A percentile compares a stretch with the other conserved stretches of the same genome.
Conservation (phyloP, 208 protist genomes). For the Herpetomonas samuelpessoai region DNA sequence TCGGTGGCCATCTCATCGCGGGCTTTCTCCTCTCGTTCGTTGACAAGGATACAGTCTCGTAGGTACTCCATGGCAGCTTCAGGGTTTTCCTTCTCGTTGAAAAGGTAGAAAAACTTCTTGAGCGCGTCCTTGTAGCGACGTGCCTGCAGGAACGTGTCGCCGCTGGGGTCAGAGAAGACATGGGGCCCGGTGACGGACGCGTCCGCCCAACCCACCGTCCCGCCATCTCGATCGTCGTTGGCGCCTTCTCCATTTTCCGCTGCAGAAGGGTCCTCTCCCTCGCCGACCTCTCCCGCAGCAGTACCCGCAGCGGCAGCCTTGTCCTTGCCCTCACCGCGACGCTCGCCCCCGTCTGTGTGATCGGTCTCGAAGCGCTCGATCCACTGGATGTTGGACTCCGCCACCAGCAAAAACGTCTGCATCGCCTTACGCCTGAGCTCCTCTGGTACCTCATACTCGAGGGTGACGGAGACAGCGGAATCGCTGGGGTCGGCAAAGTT, state of each 20-base stretch:
- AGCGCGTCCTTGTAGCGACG: slow-evolving; percentile 69
- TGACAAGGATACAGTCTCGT: slow-evolving; percentile 24
- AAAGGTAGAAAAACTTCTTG: slow-evolving; percentile 61
- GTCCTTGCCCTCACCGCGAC: neutral
- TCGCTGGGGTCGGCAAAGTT: slow-evolving; percentile 23
- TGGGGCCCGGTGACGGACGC: too few relatives aligned
- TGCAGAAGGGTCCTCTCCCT: slow-evolving; percentile 10
- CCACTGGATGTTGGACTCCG: slow-evolving; percentile 82
- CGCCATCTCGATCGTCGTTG: too few relatives aligned
- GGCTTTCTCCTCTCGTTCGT: neutral
- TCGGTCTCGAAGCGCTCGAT: slow-evolving; percentile 81
- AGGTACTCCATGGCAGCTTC: slow-evolving; percentile 64
- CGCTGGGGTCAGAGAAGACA: too few relatives aligned
- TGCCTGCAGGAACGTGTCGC: slow-evolving; percentile 44
- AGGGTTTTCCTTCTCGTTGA: slow-evolving; percentile 54
- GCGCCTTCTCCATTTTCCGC: slow-evolving; percentile 7
- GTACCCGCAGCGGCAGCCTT: neutral
- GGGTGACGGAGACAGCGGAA: slow-evolving; percentile 27
- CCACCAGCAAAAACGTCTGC: slow-evolving; percentile 58
- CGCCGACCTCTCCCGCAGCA: neutral
- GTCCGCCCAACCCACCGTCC: too few relatives aligned
- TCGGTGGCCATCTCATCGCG: neutral
- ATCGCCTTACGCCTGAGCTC: slow-evolving; percentile 55
- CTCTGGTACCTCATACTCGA: slow-evolving; percentile 56
- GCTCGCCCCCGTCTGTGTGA: slow-evolving; percentile 10